Evolutionary conservation across 2,329 filamentous ascomycete species (phyloP).

Genomic region (Curvularia sp.): DNA sequence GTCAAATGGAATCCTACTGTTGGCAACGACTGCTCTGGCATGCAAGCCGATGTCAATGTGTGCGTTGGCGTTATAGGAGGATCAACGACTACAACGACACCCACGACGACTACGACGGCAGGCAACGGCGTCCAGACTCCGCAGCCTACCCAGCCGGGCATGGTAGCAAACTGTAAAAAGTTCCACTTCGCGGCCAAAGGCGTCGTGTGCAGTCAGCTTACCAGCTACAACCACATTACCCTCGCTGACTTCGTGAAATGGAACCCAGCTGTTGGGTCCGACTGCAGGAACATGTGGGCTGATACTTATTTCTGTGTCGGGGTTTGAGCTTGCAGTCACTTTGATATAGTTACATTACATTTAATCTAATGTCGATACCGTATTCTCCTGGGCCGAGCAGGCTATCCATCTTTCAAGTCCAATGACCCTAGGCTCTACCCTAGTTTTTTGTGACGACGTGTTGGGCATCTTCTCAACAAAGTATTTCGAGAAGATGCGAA

Average conservation of each 20-base stretch:
- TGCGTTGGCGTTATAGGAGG: constrained; percentile 1
- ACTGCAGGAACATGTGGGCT: constrained; percentile 6
- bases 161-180: constrained; percentile 20
- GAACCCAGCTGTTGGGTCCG: constrained; percentile 9
- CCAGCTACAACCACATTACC: constrained; percentile 7
- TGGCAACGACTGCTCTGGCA: constrained; percentile 2
- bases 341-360: too few species aligned
- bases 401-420: too few species aligned
- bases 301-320: background rate
- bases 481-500: too few species aligned
- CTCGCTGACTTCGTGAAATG: constrained; percentile 11
- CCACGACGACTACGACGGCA: background rate
- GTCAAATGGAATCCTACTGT: constrained; percentile 15
- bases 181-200: constrained; percentile 12
- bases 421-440: too few species aligned
- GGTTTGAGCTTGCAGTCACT: background rate
- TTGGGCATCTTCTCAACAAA: too few species aligned
- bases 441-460: too few species aligned
- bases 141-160: too few species aligned
- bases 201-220: constrained; percentile 3
- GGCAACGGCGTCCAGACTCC: constrained; percentile 18
- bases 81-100: background rate
- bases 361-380: too few species aligned
- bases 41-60: background rate
- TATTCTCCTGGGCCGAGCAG: too few species aligned